These are phyloP conservation scores for Podospora pseudocomata DNA, from an alignment of 495 filamentous ascomycete genomes.

Conservation along the genomic window DNA sequence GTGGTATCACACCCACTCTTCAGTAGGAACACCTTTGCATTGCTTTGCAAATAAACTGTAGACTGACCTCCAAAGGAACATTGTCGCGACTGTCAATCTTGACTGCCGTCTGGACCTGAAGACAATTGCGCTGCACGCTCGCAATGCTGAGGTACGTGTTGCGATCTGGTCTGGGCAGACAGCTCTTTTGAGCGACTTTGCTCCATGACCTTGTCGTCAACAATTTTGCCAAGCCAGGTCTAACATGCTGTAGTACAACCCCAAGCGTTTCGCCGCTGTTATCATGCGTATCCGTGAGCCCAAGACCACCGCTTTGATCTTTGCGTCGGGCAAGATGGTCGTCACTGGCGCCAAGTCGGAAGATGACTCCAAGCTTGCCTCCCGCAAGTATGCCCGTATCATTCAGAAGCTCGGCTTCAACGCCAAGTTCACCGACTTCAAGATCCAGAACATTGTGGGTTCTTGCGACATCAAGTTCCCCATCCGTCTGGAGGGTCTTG, in stretches of 20 bases:
- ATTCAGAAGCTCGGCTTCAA: conserved; percentile 99
- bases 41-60: conserved; percentile 32
- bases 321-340: conserved; percentile 99
- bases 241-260: conserved; percentile 38
- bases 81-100: conserved; percentile 98
- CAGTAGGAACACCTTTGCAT: conserved; percentile 71
- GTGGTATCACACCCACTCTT: conserved; percentile 91
- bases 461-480: conserved; percentile 99
- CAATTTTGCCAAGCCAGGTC: conserved; percentile 33
- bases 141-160: conserved; percentile 74
- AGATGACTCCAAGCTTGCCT: conserved; percentile 94
- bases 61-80: conserved; percentile 84
- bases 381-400: conserved; percentile 96
- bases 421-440: conserved; percentile 99
- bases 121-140: conserved; percentile 96
- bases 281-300: conserved; percentile 99
- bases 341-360: conserved; percentile 98
- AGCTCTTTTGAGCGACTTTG: conserved; percentile 11
- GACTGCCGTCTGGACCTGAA: conserved; percentile 97
- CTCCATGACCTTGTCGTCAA: conserved; percentile 37
- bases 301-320: conserved; percentile 97
- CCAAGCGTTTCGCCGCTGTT: conserved; percentile 96
- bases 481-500: conserved; percentile 92
- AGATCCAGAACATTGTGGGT: conserved; percentile 99
- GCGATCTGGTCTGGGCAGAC: conserved; percentile 18